A percentile compares a stretch with the other conserved stretches of the same genome.
phyloP scores from a whole-genome alignment of 2,329 filamentous ascomycete genomes.

The Malbranchea cinnamomea region DNA sequence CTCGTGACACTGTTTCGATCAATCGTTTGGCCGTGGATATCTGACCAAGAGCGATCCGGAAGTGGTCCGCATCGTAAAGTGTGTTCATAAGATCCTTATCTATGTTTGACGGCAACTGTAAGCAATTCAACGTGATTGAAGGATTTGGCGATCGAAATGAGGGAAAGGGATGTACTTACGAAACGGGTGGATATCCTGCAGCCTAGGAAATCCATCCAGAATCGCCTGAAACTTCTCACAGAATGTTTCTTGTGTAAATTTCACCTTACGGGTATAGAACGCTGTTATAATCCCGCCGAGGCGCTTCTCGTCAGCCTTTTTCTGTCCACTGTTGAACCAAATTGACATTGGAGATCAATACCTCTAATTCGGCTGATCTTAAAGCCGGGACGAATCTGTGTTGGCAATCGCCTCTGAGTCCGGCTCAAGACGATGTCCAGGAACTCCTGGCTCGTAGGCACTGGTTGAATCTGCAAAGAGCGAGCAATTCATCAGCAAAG shows the following conservation, averaged over 20 bases:
- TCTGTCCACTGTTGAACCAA: not conserved
- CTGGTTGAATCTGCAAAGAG: constrained; percentile 50
- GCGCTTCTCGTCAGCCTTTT: not conserved
- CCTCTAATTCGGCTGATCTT: constrained; percentile 82
- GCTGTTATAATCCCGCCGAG: constrained; percentile 28
- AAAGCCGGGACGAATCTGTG: constrained; percentile 90
- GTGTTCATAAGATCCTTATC: constrained; percentile 85
- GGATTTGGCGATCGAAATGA: not conserved
- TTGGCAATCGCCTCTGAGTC: constrained; percentile 83
- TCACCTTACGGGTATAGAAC: constrained; percentile 97
- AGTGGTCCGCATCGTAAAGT: constrained; percentile 95
- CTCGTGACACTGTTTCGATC: constrained; percentile 88
- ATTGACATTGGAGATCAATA: constrained; percentile 13
- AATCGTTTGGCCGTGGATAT: constrained; percentile 90
- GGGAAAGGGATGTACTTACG: constrained; percentile 38
- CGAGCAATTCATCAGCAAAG: no score
- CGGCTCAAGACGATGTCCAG: constrained; percentile 92
- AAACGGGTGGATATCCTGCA: constrained; percentile 92
- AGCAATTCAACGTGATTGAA: not conserved
- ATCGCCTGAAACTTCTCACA: constrained; percentile 84
- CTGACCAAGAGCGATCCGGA: constrained; percentile 91
- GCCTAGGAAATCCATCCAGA: constrained; percentile 79
- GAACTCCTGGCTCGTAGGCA: constrained; percentile 88
- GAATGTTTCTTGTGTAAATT: constrained; percentile 95
- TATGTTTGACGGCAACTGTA: constrained; percentile 10